Conservation (phyloP, 768 basidiomycete genomes). For the Collybia nuda region DNA sequence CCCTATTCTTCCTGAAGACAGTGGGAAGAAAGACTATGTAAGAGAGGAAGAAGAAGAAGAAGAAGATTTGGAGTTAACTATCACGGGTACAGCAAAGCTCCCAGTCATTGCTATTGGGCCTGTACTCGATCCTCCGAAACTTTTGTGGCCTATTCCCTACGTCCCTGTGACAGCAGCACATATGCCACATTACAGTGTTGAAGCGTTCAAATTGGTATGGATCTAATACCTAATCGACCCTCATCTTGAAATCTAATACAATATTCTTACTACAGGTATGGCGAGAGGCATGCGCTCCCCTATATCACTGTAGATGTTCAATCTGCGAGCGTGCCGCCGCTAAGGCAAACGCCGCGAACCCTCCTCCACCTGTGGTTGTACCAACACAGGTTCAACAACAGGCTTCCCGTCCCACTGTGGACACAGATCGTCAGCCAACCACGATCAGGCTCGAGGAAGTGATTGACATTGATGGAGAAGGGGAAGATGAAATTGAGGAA, state of each 20-base stretch:
- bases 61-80: slow-evolving; percentile 11
- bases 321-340: slow-evolving; percentile 70
- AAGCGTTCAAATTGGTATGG: slow-evolving; percentile 58
- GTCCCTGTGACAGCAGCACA: slow-evolving; percentile 57
- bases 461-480: slow-evolving; percentile 18
- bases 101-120: slow-evolving; percentile 51
- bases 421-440: not conserved
- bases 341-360: slow-evolving; percentile 42
- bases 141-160: slow-evolving; percentile 68
- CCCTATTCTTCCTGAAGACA: slow-evolving; percentile 34
- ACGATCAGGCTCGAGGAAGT: slow-evolving; percentile 12
- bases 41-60: slow-evolving; percentile 28
- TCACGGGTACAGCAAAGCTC: slow-evolving; percentile 18
- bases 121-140: slow-evolving; percentile 56
- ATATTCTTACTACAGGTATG: slow-evolving; percentile 47
- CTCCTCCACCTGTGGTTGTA: slow-evolving; percentile 23
- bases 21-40: slow-evolving; percentile 27
- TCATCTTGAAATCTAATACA: slow-evolving; percentile 4
- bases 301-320: slow-evolving; percentile 73
- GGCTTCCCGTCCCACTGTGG: slow-evolving; percentile 6
- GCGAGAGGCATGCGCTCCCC: slow-evolving; percentile 70
- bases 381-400: slow-evolving; percentile 22
- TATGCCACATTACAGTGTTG: slow-evolving; percentile 56
- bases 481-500: slow-evolving; percentile 22
- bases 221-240: not conserved